A percentile compares a stretch with the other conserved stretches of the same genome.
These are phyloP conservation scores for Saccharomyces kudriavzevii DNA, from an alignment of 805 yeast genomes.

Conservation along the genomic window DNA sequence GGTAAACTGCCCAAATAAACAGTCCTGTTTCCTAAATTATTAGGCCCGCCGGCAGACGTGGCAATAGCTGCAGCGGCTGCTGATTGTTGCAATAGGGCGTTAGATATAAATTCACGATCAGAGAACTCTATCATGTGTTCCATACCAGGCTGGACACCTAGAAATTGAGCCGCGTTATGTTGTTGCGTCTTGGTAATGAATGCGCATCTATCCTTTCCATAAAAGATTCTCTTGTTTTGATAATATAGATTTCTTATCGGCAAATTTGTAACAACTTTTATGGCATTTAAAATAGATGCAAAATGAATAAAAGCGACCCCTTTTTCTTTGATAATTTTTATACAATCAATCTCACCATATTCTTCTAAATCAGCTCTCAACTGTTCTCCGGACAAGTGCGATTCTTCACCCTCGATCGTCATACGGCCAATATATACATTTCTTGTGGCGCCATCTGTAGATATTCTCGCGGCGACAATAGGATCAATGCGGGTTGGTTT, in stretches of 20 bases:
- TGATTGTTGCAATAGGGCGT: constrained; percentile 81
- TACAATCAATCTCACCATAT: constrained; percentile 79
- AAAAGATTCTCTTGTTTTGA: constrained; percentile 69
- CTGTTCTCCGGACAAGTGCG: constrained; percentile 46
- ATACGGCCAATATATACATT: constrained; percentile 78
- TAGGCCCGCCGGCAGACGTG: constrained; percentile 87
- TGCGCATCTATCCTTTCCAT: constrained; percentile 93
- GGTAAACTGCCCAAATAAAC: constrained; percentile 87
- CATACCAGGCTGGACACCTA: constrained; percentile 85
- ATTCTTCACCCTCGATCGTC: constrained; percentile 10
- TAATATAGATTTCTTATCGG: constrained; percentile 60
- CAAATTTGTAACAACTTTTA: constrained; percentile 70
- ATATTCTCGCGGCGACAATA: constrained; percentile 65
- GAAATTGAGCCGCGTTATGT: constrained; percentile 91
- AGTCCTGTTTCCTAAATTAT: constrained; percentile 86
- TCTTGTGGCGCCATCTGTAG: constrained; percentile 84
- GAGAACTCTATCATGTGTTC: constrained; percentile 71
- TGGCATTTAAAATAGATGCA: constrained; percentile 77
- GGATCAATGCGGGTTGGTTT: constrained; percentile 68
- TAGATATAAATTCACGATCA: constrained; percentile 49
- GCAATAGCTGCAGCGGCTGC: constrained; percentile 98
- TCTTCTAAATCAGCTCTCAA: constrained; percentile 56
- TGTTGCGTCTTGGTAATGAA: constrained; percentile 92
- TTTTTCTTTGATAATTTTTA: constrained; percentile 70
- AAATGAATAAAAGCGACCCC: constrained; percentile 90